These are phyloP conservation scores for Neckera pumila DNA, from an alignment of 225 moss, liverwort and hornwort genomes.

Conservation along the genomic window DNA sequence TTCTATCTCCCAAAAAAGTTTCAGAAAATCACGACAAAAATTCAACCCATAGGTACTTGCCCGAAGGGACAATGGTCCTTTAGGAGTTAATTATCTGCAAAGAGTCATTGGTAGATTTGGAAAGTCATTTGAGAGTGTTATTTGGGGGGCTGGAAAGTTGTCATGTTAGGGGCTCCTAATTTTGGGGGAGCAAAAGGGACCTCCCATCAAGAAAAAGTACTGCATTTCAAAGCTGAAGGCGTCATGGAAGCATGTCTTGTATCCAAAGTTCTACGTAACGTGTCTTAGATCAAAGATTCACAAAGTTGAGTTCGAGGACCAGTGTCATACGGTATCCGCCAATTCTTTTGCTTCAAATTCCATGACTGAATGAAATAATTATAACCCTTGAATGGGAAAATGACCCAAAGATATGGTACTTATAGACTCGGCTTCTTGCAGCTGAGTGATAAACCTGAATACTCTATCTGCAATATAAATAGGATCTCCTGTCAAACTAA, in stretches of 20 bases:
- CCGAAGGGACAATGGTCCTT: no score
- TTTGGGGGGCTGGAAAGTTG: not conserved
- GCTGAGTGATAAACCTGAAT: not conserved
- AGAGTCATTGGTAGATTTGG: rapidly evolving
- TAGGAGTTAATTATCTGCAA: not conserved
- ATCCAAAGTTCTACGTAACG: not conserved
- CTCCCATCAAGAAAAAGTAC: not conserved
- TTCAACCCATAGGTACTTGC: no score
- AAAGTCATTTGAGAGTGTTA: not conserved
- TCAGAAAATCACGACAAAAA: no score
- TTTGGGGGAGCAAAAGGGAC: not conserved
- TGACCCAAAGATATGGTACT: not conserved
- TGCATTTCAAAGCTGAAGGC: not conserved
- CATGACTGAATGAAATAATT: conserved; percentile 21
- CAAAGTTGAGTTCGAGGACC: not conserved
- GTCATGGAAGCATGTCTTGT: not conserved
- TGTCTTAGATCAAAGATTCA: not conserved
- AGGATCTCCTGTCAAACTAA: not conserved
- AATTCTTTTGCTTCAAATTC: not conserved
- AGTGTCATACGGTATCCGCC: not conserved
- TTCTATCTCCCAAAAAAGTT: no score
- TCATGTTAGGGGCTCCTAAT: rapidly evolving
- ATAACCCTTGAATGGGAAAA: not conserved
- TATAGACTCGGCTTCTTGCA: not conserved
- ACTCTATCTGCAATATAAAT: not conserved